Evolutionary conservation across 2,329 filamentous ascomycete genomes (phyloP), one percentile per base, ranked within the genome.

Genomic region (Pseudogymnoascus sp.): DNA sequence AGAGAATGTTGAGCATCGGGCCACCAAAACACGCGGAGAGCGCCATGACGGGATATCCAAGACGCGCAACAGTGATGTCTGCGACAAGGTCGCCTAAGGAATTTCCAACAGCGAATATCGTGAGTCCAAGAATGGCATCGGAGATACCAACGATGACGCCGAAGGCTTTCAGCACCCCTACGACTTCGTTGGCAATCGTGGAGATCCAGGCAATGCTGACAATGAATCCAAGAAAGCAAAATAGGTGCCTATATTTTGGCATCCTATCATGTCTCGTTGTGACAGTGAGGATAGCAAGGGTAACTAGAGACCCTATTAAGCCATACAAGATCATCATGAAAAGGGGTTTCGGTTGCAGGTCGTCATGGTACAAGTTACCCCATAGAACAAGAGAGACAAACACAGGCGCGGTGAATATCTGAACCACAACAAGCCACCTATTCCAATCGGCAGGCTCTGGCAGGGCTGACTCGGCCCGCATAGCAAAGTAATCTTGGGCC

Each of bases 1-100:
- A 84, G 0, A 99, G 79, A 66, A 99, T 99, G 70, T 99, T 99
- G 42, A 99, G 84, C 91, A 99, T 93, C 0, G 95, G 95, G 0
- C 95, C 96, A n/a, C 95, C 95, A 73, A 99, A 97, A 73, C 95
- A 99, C 3, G 95, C 95, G 36, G 90, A 93, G 42, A 88, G 71
- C 40, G 95, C 95, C 95, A 99, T 99, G 66, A 99, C 92, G 0
- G 95, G 95, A 75, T 93, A 97, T 2, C 95, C 95, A 2, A 99
- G 84, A 36, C 91, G 86, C 3, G 95, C 95, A 38, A 99, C 90
- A 0, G 95, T 99, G 62, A 97, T 90, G 73, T 99, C 90, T 14
- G 95, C 93, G 8, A 99, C 91, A 14, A 99, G 81, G 71, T 99
- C 95, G 38, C 95, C 93, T 7, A 97, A 82, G 7, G 91, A 96